Evolutionary conservation across 768 basidiomycete genomes (phyloP), one percentile per base, ranked within the genome.

Genomic region (Fistulinella prunicolor): DNA sequence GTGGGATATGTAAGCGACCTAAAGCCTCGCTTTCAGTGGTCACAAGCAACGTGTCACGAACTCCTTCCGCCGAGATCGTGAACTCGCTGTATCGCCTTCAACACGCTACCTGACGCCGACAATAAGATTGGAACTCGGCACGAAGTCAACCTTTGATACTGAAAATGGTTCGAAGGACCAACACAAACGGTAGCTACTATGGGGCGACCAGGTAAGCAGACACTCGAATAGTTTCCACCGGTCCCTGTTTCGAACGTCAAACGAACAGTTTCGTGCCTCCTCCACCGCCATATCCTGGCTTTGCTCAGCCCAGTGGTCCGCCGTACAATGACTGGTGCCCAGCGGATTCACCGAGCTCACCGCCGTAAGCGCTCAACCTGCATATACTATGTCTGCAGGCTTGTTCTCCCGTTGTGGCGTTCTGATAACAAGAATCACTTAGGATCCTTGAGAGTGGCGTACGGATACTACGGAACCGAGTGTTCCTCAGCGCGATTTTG

Each of bases 281-380:
- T 3, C 54, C 55, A 4, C 54, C 54, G 12, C 42, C 55, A 4
- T 57, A 56, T 42, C 13, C 46, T 21, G 49, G 37, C 13, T 46
- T 16, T 37, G 2, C 3, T n/a, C n/a, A n/a, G 9, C 13, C 19
- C 12, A 20, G 13, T 10, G 14, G 9, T 6, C 13, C 4, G 4
- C 17, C 50, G 9, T 9, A 6, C 9, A 38, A 21, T n/a, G 14
- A 40, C 24, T 13, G 9, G 21, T 29, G 28, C 10, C 4, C 30
- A 19, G 8, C 20, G 34, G n/a, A 32, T 38, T n/a, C 29, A 28
- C 17, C 6, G 1, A 29, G n/a, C 14, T 12, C 42, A 23, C 13
- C 34, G 1, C 30, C 24, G 57, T 59, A 36, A 56, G 53, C 45
- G 24, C 20, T 13, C 13, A 9, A 39, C 20, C 23, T 7, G 20